phyloP scores from a whole-genome alignment of 345 rosid species.

The Crucihimalaya himalaica region DNA sequence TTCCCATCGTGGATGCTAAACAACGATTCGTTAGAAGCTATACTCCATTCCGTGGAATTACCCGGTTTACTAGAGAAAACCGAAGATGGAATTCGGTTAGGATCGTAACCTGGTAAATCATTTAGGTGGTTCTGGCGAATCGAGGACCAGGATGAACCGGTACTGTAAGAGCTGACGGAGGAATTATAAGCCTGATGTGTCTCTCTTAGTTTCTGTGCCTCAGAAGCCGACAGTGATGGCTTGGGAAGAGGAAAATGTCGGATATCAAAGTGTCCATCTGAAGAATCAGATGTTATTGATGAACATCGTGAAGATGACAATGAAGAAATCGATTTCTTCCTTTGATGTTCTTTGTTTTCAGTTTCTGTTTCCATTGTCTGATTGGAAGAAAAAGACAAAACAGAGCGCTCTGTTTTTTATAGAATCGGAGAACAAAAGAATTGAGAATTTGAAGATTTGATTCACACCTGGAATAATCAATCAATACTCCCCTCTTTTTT shows the following conservation, averaged over 20 bases:
- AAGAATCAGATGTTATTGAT: slow-evolving; percentile 39
- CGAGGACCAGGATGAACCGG: slow-evolving; percentile 31
- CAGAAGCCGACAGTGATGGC: slow-evolving; percentile 36
- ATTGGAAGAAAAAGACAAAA: neutral
- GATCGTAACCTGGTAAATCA: slow-evolving; percentile 51
- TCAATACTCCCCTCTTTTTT: too few species aligned
- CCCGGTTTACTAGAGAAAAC: slow-evolving; percentile 52
- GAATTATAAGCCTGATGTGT: slow-evolving; percentile 14
- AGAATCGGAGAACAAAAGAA: neutral
- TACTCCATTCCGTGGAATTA: slow-evolving; percentile 71
- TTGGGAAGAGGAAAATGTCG: slow-evolving; percentile 36
- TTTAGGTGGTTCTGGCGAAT: neutral
- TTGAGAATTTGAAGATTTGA: neutral
- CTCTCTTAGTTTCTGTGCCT: slow-evolving; percentile 34
- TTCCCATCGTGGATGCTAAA: slow-evolving; percentile 77
- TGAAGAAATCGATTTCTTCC: slow-evolving; percentile 5
- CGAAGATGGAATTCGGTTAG: slow-evolving; percentile 70
- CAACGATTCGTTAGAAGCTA: slow-evolving; percentile 84
- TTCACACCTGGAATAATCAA: slow-evolving; percentile 5
- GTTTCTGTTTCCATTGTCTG: slow-evolving; percentile 21
- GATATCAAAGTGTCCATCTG: slow-evolving; percentile 37
- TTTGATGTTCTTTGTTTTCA: slow-evolving; percentile 23
- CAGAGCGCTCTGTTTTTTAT: slow-evolving; percentile 23
- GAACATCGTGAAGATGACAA: slow-evolving; percentile 36
- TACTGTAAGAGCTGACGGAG: slow-evolving; percentile 5